phyloP scores from a whole-genome alignment of 2,329 filamentous ascomycete genomes.

The Beauveria caledonica region DNA sequence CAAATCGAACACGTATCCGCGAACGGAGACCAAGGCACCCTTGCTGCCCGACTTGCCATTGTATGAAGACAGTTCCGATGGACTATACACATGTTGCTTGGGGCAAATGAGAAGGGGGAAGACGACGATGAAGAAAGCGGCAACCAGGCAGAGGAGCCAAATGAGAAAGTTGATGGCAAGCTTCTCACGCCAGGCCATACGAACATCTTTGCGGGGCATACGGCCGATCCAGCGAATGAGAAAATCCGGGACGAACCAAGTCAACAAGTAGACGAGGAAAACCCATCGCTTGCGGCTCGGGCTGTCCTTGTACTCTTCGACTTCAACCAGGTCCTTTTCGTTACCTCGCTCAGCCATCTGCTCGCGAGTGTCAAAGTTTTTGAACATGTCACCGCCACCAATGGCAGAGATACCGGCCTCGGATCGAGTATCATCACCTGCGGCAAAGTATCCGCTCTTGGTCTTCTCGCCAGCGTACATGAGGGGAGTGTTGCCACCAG shows the following conservation, averaged over 20 bases:
- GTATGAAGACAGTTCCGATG: constrained; percentile 63
- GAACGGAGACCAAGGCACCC: constrained; percentile 67
- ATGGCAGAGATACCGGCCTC: constrained; percentile 90
- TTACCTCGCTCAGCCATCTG: constrained; percentile 95
- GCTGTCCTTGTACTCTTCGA: constrained; percentile 74
- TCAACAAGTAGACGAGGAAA: constrained; percentile 71
- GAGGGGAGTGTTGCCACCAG: constrained; percentile 45
- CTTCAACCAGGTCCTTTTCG: constrained; percentile 80
- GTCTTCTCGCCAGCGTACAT: constrained; percentile 65
- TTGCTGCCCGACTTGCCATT: constrained; percentile 60
- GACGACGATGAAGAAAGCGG: constrained; percentile 81
- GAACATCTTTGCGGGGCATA: constrained; percentile 88
- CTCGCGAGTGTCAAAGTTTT: constrained; percentile 86
- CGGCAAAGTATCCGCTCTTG: constrained; percentile 70
- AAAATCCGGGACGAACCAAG: constrained; percentile 83
- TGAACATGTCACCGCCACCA: constrained; percentile 94
- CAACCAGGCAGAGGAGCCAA: constrained; percentile 72
- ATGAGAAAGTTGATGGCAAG: constrained; percentile 96
- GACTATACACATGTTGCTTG: constrained; percentile 78
- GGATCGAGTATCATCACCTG: constrained; percentile 71
- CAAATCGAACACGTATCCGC: constrained; percentile 83
- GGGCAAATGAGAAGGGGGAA: constrained; percentile 89
- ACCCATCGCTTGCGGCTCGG: constrained; percentile 86
- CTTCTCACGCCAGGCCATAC: constrained; percentile 93
- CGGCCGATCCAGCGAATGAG: constrained; percentile 66